A percentile compares a stretch with the other conserved stretches of the same genome.
Conservation (phyloP, 495 filamentous ascomycete genomes). For the Xylaria longipes region DNA sequence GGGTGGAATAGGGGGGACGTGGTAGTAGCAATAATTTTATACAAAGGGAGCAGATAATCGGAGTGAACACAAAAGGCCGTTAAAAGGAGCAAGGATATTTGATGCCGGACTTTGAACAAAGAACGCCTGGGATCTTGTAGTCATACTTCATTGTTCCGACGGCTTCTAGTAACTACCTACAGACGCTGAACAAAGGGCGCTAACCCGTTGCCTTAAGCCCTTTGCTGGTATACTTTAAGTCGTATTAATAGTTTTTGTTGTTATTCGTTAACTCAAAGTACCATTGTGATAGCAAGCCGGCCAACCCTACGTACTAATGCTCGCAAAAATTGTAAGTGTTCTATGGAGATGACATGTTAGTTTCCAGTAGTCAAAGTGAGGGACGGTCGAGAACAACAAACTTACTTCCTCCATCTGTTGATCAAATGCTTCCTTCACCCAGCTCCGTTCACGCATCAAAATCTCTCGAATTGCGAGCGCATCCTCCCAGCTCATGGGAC, state of each 20-base stretch:
- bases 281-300: not conserved
- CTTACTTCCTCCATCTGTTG: not conserved
- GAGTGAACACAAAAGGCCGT: not conserved
- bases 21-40: not conserved
- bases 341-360: not conserved
- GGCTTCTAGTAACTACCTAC: not conserved
- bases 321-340: not conserved
- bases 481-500: slow-evolving; percentile 35
- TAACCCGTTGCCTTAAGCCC: not conserved
- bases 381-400: not conserved
- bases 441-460: slow-evolving; percentile 34
- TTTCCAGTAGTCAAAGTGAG: not conserved
- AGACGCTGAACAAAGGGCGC: not conserved
- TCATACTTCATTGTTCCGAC: not conserved
- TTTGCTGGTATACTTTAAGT: not conserved
- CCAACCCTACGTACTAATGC: not conserved
- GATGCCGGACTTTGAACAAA: not conserved
- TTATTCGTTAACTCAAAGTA: not conserved
- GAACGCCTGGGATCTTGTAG: not conserved
- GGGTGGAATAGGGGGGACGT: not conserved
- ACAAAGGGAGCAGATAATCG: not conserved
- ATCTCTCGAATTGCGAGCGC: slow-evolving; percentile 25
- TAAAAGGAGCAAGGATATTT: not conserved
- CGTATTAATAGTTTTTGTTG: not conserved
- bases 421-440: not conserved